Evolutionary conservation across 2,329 filamentous ascomycete species (phyloP), one percentile per base, ranked within the genome.

Genomic region (Tolypocladium ophioglossoides): DNA sequence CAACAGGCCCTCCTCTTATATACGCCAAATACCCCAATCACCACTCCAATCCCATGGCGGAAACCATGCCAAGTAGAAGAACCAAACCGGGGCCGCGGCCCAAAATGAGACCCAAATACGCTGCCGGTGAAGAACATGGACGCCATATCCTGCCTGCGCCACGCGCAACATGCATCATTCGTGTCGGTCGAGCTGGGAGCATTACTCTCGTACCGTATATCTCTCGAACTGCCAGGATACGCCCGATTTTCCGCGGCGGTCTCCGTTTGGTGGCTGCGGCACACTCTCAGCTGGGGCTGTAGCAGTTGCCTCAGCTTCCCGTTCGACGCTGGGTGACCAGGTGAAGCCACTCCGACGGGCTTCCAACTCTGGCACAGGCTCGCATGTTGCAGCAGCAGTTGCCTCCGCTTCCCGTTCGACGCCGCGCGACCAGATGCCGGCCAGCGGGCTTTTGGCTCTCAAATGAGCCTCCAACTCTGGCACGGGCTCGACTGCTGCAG

Each of bases 381-480:
- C 35, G 14, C 5, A 12, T 18, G 35, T 14, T 37, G 35, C 35
- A 37, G 35, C 9, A 6, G 35, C 12, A 7, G 35, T 16, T 37
- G 12, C 35, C 2, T 16, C 14, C 4, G 7, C n/a, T 12, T 20
- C 20, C 39, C 14, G n/a, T 38, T 52, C 50, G 41, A n/a, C 27
- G 22, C 51, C 50, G 22, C 40, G 22, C 30, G 39, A 41, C n/a
- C 48, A 22, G 20, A 32, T 20, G 10, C n/a, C 6, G 18, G 8
- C 37, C 20, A 20, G 22, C 11, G 40, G 32, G 40, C 34, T 41
- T 32, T n/a, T 40, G 24, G 4, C 32, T 14, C 18, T 7, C 24
- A 39, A 40, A 18, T 41, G 22, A 4, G 39, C n/a, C 11, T 70
- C 62, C 3, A 62, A 47, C 11, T 20, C 44, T 3, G 27, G 18